Evolutionary conservation across 108 stramenopile species (phyloP).

Genomic region (Stephanodiscus minutulus): DNA sequence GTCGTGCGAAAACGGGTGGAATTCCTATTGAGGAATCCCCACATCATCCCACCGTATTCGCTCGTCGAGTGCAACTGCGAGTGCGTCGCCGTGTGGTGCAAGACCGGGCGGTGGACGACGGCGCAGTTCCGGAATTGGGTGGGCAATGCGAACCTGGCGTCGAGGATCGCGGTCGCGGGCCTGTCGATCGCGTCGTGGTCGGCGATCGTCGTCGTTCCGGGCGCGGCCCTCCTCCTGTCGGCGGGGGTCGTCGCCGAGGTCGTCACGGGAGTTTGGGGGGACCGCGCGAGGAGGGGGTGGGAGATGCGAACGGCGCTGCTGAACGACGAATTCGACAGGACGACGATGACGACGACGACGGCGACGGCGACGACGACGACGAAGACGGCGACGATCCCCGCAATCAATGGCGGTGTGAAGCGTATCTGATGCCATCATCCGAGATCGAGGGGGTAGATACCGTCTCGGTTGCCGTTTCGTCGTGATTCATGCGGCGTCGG

Average conservation of each 20-base stretch:
- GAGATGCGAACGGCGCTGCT: neutral
- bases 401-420: too few species aligned
- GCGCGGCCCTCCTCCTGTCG: neutral
- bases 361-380: too few species aligned
- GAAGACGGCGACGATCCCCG: too few species aligned
- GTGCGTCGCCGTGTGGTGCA: conserved; percentile 16
- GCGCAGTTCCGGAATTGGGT: neutral
- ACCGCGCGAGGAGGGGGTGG: neutral
- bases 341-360: neutral
- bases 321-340: neutral
- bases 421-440: too few species aligned
- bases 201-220: neutral
- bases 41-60: neutral
- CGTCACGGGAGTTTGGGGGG: neutral
- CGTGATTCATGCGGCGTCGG: too few species aligned
- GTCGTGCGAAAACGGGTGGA: neutral
- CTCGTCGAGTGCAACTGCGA: conserved; percentile 7
- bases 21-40: neutral
- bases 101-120: conserved; percentile 2
- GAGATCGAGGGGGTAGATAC: too few species aligned
- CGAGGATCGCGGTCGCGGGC: neutral
- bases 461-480: too few species aligned
- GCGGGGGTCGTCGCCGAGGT: neutral
- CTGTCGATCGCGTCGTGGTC: neutral
- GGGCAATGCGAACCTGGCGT: neutral